These are phyloP conservation scores for Podospora anserina DNA, from an alignment of 495 filamentous ascomycete genomes.

Conservation along the genomic window DNA sequence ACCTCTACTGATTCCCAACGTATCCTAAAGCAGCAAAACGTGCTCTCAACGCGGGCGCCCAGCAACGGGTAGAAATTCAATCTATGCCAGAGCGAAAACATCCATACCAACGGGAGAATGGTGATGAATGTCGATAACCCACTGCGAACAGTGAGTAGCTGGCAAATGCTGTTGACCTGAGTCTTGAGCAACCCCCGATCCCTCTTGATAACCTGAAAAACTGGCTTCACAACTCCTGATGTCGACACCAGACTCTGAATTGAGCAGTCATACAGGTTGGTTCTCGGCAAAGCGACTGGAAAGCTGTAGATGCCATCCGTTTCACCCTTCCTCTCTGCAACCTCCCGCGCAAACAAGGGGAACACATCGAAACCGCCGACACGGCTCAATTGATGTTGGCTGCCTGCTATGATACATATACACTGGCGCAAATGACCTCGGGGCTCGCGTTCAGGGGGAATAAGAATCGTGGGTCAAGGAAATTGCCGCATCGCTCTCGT, in stretches of 20 bases:
- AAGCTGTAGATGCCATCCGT: neutral
- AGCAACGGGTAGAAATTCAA: conserved; percentile 33
- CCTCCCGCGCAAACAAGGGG: conserved; percentile 7
- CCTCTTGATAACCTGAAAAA: no score
- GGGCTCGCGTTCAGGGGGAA: conserved; percentile 16
- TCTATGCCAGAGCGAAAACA: conserved; percentile 41
- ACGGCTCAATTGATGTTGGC: conserved; percentile 35
- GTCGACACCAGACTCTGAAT: neutral
- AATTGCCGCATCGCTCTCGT: conserved; percentile 20
- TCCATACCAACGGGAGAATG: conserved; percentile 31
- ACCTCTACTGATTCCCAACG: conserved; percentile 42
- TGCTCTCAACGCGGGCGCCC: conserved; percentile 37
- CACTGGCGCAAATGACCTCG: conserved; percentile 11
- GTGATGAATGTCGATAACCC: conserved; percentile 34
- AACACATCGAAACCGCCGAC: conserved; percentile 11
- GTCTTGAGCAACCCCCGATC: conserved; percentile 7
- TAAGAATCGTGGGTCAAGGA: conserved; percentile 18
- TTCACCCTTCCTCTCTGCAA: neutral
- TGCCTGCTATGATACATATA: conserved; percentile 36
- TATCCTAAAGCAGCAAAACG: conserved; percentile 32
- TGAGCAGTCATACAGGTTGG: neutral
- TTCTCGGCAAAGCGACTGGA: no score
- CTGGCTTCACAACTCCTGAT: neutral
- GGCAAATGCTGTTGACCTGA: conserved; percentile 26
- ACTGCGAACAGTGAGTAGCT: conserved; percentile 29